These are phyloP conservation scores for Brassica juncea DNA, from an alignment of 345 rosid species.

Conservation along the genomic window DNA sequence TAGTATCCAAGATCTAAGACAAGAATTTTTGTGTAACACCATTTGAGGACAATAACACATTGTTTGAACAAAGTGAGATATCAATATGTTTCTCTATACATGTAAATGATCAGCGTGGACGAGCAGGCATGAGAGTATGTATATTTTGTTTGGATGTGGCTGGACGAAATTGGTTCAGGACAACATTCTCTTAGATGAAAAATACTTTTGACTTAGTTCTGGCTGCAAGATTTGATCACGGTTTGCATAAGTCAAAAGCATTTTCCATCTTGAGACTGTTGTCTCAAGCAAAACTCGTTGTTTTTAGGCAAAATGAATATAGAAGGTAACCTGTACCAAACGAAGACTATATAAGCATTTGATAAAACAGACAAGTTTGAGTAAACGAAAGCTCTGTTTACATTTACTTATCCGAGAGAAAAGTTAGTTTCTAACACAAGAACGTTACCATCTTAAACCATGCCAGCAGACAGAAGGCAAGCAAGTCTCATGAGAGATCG, in stretches of 20 bases:
- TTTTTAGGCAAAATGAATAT: background rate
- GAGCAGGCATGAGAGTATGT: background rate
- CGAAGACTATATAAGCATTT: background rate
- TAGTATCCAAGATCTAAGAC: background rate
- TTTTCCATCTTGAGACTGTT: background rate
- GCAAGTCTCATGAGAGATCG: background rate
- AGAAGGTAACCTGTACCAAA: background rate
- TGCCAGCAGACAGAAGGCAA: background rate
- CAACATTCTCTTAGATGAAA: background rate
- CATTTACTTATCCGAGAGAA: background rate
- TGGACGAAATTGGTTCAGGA: background rate
- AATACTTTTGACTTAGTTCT: background rate
- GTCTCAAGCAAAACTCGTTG: background rate
- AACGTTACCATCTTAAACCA: background rate
- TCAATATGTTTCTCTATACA: background rate
- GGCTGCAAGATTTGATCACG: background rate
- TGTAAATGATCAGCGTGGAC: background rate
- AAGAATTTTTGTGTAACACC: background rate
- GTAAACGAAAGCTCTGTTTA: background rate
- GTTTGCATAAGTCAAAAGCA: background rate
- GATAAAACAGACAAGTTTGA: background rate
- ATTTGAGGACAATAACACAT: background rate
- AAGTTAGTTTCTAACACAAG: background rate
- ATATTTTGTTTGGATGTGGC: background rate
- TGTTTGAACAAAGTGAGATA: background rate